Percentiles rank a stretch among this genome's conserved stretches.
phyloP scores from a whole-genome alignment of 2,329 filamentous ascomycete genomes.

The Tolypocladium pustulatum region DNA sequence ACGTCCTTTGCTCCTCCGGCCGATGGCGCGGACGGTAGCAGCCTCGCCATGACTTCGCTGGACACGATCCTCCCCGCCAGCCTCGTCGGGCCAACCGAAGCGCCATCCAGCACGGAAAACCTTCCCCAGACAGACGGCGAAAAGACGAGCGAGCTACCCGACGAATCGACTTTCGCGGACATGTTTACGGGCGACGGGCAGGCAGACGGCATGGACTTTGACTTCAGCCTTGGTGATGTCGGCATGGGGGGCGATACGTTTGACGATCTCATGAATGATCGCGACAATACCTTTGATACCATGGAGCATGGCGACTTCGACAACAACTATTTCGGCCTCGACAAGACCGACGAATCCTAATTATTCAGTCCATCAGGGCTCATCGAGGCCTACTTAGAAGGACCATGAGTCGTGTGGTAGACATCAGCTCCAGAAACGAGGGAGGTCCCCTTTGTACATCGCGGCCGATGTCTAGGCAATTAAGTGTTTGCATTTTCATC shows the following conservation, averaged over 20 bases:
- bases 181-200: slow-evolving; percentile 34
- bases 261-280: slow-evolving; percentile 37
- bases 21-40: slow-evolving; percentile 16
- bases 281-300: slow-evolving; percentile 27
- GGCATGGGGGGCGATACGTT: slow-evolving; percentile 30
- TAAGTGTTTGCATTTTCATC: background rate
- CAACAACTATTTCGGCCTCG: slow-evolving; percentile 32
- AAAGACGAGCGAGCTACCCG: slow-evolving; percentile 16
- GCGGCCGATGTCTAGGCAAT: background rate
- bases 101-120: background rate
- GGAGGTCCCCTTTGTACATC: too few relatives aligned
- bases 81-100: slow-evolving; percentile 7
- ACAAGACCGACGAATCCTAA: slow-evolving; percentile 13
- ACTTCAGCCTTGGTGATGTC: slow-evolving; percentile 17
- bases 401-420: background rate
- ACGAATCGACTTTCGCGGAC: slow-evolving; percentile 27
- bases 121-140: slow-evolving; percentile 11
- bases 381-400: background rate
- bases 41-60: slow-evolving; percentile 14
- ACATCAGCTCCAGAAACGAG: background rate
- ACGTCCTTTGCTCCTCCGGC: slow-evolving; percentile 27
- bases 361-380: background rate
- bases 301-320: slow-evolving; percentile 37
- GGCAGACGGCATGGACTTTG: slow-evolving; percentile 25
- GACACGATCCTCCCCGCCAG: slow-evolving; percentile 19